phyloP scores from a whole-genome alignment of 192 early-diverging fungal genomes.

The Entophlyctis helioformis region DNA sequence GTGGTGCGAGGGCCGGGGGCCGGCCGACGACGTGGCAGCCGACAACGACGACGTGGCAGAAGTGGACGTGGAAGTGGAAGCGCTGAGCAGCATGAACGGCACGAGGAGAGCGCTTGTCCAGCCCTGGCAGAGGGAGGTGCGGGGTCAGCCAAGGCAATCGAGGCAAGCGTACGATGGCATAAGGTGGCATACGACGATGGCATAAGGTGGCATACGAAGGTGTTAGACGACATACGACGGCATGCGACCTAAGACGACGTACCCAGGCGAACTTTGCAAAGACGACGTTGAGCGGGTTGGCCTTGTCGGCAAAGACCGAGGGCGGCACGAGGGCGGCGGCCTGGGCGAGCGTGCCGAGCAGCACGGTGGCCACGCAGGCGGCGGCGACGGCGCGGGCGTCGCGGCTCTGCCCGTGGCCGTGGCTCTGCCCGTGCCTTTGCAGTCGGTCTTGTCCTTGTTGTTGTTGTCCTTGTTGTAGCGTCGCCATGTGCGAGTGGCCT shows the following conservation, averaged over 20 bases:
- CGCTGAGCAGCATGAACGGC: conserved; percentile 34
- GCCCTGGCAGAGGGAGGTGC: conserved; percentile 5
- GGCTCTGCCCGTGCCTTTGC: too few relatives aligned
- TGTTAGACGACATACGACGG: not conserved
- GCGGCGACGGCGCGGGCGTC: too few relatives aligned
- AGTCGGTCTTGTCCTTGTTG: too few relatives aligned
- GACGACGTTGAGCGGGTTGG: conserved; percentile 61
- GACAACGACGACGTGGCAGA: too few relatives aligned
- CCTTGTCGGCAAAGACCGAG: conserved; percentile 50
- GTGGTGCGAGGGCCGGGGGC: not conserved
- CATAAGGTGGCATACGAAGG: not conserved
- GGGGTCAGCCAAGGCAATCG: not conserved
- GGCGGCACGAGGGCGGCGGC: not conserved
- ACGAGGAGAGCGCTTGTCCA: conserved; percentile 66
- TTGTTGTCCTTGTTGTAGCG: too few relatives aligned
- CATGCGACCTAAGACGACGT: not conserved
- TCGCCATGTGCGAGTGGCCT: too few relatives aligned
- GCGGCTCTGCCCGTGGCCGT: too few relatives aligned
- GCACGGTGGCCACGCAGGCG: conserved; percentile 17
- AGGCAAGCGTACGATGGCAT: not conserved
- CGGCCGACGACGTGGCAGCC: not conserved
- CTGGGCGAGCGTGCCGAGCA: conserved; percentile 10
- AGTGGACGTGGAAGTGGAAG: too few relatives aligned
- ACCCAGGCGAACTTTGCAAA: conserved; percentile 82
- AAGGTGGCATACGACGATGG: not conserved